Base-by-base conservation (phyloP, 371 early-diverging fungal genomes). In the Apophysomyces trapeziformis region DNA sequence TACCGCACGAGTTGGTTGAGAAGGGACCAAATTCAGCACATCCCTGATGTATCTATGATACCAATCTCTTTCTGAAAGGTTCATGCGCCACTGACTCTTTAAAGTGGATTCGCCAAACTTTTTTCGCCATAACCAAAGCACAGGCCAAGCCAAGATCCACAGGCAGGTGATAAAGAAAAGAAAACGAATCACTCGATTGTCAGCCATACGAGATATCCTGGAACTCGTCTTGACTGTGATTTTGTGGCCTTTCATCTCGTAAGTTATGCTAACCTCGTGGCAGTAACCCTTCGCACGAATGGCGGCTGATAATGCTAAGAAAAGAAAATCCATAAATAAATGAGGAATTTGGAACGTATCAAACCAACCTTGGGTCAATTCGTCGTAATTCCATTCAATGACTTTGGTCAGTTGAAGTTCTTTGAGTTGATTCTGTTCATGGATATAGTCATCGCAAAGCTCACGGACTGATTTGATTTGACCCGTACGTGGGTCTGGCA, bases 51-150 rank as follows among this genome's bases (percentile, higher is more conserved):
- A 72, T 7, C 39, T 50, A 13, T 63, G 60, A 64, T 80, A 83
- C 73, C 77, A 79, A 13, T 73, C 71, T 14, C 69, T 64, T 57
- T 78, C 81, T 8, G 74, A 61, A 3, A 79, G 61, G 0, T 13
- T 63, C 81, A 83, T 83, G 9, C 32, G 58, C 79, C 80, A 83
- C 45, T 75, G 63, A 38, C 79, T 79, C 57, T 74, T 77, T 9
- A 83, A 59, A 1, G 64, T 66, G 0, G 69, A 68, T 16, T 83
- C 76, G 1, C 83, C 79, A 64, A 76, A 78, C 18, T 64, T 62
- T 38, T 76, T 69, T 21, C 70, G 66, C 41, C 39, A 71, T 0
- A 80, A 16, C 64, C 67, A 75, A 7, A 72, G 57, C 5, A 79
- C 44, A 1, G 84, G 84, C 60, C 70, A 69, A 4, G 64, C 67